Percentiles rank a stretch among this genome's conserved stretches.
phyloP scores from a whole-genome alignment of 768 basidiomycete species.

The Mrakia hoshinonis region DNA sequence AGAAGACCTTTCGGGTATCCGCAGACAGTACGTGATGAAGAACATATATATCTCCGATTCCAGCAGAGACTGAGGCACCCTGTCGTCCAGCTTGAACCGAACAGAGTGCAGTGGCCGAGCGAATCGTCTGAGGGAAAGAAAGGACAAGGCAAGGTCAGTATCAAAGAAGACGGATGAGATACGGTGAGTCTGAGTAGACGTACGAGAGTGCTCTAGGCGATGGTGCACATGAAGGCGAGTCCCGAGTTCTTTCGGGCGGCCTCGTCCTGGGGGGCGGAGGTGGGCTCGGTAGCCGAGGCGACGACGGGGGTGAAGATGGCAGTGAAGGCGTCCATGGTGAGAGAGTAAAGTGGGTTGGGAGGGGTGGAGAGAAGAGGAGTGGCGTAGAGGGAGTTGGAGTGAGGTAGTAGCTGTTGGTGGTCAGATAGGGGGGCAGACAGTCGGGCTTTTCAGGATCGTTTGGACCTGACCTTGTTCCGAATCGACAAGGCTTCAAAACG shows the following conservation, averaged over 20 bases:
- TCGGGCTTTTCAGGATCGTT: too few species aligned
- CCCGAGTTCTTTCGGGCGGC: neutral
- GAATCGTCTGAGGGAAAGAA: neutral
- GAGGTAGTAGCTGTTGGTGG: too few species aligned
- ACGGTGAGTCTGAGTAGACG: neutral
- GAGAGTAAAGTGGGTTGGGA: neutral
- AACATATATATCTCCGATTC: slow-evolving; percentile 3
- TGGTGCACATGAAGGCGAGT: neutral
- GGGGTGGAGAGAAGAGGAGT: neutral
- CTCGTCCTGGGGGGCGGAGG: slow-evolving; percentile 1
- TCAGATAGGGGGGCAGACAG: too few species aligned
- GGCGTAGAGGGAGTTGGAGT: neutral
- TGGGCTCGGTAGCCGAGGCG: slow-evolving; percentile 13
- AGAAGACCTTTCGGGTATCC: too few species aligned
- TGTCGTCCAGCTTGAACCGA: neutral
- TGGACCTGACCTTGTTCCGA: too few species aligned
- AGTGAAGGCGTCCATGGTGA: slow-evolving; percentile 29
- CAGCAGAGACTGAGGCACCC: neutral
- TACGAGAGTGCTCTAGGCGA: neutral
- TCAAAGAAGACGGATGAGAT: neutral
- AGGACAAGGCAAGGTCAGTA: neutral
- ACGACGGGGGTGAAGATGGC: slow-evolving; percentile 30
- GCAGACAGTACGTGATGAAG: neutral
- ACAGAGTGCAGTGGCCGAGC: neutral
- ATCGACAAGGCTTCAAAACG: too few species aligned